Evolutionary conservation across 2,329 filamentous ascomycete genomes (phyloP), one percentile per base, ranked within the genome.

Genomic region (Ustulina deusta): DNA sequence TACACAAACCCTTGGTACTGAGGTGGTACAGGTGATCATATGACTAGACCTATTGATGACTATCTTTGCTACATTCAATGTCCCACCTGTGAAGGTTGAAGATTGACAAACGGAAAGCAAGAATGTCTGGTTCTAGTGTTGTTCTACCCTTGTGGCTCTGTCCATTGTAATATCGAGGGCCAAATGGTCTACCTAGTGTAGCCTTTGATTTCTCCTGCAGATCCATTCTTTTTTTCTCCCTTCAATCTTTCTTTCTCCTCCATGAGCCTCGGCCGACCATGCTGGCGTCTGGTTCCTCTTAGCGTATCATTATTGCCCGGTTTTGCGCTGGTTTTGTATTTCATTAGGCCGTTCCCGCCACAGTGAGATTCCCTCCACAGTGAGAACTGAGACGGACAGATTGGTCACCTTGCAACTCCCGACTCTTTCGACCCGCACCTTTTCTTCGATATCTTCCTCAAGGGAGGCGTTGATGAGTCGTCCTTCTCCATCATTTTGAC

Each of bases 21-120:
- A 64, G 61, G 36, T 64, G 48, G 38, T 64, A 52, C 57, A 61
- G 48, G 25, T 56, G 60, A 59, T 64, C 63, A 67, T 60, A 66
- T 67, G 67, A 67, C 64, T 27, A 48, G 56, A 15, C 44, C 49
- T 44, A 56, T 54, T 67, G 60, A 67, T 67, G 52, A 55, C 46
- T 42, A 51, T 62, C 10, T 27, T 42, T 29, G 36, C 11, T 55
- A 38, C n/a, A 29, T 17, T 2, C 22, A 13, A 11, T 34, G 27
- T 20, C 2, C 27, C 29, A n/a, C 22, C 15, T 10, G 27, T 27
- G 25, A 29, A 40, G 13, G 17, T 40, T 22, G 6, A 17, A 40
- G 20, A 52, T 42, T 25, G 15, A 27, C 38, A 25, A 49, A 59
- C 27, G 20, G 9, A 25, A 11, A 46, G 20, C 27, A 13, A 38